These are phyloP conservation scores for Penstemon newberryi DNA, from an alignment of 257 asterid species.

Conservation along the genomic window DNA sequence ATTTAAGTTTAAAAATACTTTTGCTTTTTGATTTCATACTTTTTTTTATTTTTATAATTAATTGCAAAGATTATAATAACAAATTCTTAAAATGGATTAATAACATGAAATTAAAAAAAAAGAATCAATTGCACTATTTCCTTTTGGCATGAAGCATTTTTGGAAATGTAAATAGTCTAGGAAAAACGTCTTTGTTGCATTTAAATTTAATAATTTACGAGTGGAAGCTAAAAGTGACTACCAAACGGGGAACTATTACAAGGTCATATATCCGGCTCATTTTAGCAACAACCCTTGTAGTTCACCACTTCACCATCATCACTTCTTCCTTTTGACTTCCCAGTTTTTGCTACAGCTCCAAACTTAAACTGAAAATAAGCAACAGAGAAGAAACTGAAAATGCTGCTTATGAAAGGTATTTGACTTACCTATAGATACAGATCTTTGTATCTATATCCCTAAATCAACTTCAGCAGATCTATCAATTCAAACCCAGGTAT, in stretches of 20 bases:
- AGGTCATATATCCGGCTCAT: slow-evolving; percentile 31
- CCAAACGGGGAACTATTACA: slow-evolving; percentile 32
- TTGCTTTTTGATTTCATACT: no score
- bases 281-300: slow-evolving; percentile 32
- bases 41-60: no score
- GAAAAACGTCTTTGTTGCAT: no score
- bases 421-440: slow-evolving; percentile 24
- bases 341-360: slow-evolving; percentile 20
- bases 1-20: no score
- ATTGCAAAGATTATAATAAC: no score
- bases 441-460: slow-evolving; percentile 27
- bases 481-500: slow-evolving; percentile 30
- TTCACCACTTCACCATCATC: slow-evolving; percentile 34
- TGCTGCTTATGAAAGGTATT: neutral
- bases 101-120: no score
- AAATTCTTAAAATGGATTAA: no score
- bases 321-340: slow-evolving; percentile 6
- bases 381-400: slow-evolving; percentile 6
- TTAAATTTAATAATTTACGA: no score
- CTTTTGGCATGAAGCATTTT: no score
- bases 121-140: no score
- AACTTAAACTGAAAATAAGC: slow-evolving; percentile 1
- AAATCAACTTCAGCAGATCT: slow-evolving; percentile 39
- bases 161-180: no score
- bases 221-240: neutral